A percentile compares a stretch with the other conserved stretches of the same genome.
Evolutionary conservation across 2,329 filamentous ascomycete genomes (phyloP).

Genomic region (Fonsecaea pedrosoi): DNA sequence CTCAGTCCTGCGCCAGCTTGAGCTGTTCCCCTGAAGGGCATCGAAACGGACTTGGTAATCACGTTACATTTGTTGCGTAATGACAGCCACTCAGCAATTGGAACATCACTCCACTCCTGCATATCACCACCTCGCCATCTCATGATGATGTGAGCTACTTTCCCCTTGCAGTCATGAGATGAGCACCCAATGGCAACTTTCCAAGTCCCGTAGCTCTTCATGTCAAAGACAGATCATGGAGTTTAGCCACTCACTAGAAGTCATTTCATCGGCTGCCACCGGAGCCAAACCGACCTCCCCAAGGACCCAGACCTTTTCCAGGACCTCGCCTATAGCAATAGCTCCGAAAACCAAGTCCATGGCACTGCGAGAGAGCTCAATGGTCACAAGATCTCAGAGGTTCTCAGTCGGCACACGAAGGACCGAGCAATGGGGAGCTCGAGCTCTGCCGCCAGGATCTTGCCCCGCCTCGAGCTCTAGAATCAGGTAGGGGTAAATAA

Average conservation of each 20-base stretch:
- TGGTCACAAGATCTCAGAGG: not conserved
- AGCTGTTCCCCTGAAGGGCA: not conserved
- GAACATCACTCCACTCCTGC: constrained; percentile 16
- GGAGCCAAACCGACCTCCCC: not conserved
- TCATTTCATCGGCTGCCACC: constrained; percentile 8
- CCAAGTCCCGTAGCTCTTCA: not conserved
- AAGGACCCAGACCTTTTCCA: constrained; percentile 6
- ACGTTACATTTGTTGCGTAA: constrained; percentile 7
- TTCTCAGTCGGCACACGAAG: constrained; percentile 4
- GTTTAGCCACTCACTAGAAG: not conserved
- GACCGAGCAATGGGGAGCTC: constrained; percentile 10
- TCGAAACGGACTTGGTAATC: constrained; percentile 5
- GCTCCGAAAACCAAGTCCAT: not conserved
- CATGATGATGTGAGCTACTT: constrained; percentile 22
- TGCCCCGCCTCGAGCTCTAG: constrained; percentile 2
- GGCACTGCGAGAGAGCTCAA: constrained; percentile 7
- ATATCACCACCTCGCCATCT: not conserved
- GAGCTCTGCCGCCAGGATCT: constrained; percentile 1
- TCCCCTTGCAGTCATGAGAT: constrained; percentile 21
- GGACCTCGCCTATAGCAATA: constrained; percentile 7
- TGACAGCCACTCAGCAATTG: constrained; percentile 16
- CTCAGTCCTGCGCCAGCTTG: not conserved
- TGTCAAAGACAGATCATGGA: not conserved
- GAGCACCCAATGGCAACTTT: not conserved
- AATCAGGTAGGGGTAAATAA: constrained; percentile 16